Conservation (phyloP, 208 protist species). For the Novymonas esmeraldas region DNA sequence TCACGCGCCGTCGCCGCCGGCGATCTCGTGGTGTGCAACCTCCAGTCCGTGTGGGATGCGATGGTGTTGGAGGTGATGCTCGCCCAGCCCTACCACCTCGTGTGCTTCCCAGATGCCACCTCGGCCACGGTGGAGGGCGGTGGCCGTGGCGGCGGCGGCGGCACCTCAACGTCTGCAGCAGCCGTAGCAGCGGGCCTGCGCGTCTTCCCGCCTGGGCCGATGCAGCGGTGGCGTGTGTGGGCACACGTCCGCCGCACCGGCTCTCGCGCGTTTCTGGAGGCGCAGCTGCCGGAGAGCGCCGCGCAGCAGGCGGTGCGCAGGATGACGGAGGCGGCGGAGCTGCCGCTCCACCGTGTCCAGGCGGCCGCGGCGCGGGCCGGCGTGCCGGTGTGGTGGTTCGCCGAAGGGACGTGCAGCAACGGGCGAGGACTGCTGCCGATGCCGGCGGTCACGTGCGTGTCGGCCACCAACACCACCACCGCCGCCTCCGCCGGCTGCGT, state of each 20-base stretch:
- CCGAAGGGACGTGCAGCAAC: constrained; percentile 76
- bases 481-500: constrained; percentile 17
- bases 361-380: constrained; percentile 30
- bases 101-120: constrained; percentile 24
- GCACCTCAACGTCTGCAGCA: background rate
- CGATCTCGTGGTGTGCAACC: constrained; percentile 68
- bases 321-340: constrained; percentile 12
- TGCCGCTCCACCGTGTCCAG: constrained; percentile 37
- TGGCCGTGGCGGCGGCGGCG: background rate
- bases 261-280: constrained; percentile 28
- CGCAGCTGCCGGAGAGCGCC: constrained; percentile 15
- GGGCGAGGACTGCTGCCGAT: constrained; percentile 67
- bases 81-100: constrained; percentile 31
- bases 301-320: constrained; percentile 3
- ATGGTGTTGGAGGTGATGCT: constrained; percentile 66
- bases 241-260: constrained; percentile 51
- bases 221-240: constrained; percentile 79
- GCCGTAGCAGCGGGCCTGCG: constrained; percentile 17
- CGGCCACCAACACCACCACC: background rate
- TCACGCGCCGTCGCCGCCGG: constrained; percentile 28
- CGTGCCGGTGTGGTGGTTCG: constrained; percentile 64
- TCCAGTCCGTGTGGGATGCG: constrained; percentile 77
- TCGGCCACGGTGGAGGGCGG: background rate
- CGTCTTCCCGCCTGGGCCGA: constrained; percentile 56
- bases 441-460: constrained; percentile 7